Evolutionary conservation across 768 basidiomycete genomes (phyloP), one percentile per base, ranked within the genome.

Genomic region (Crepidotus variabilis): DNA sequence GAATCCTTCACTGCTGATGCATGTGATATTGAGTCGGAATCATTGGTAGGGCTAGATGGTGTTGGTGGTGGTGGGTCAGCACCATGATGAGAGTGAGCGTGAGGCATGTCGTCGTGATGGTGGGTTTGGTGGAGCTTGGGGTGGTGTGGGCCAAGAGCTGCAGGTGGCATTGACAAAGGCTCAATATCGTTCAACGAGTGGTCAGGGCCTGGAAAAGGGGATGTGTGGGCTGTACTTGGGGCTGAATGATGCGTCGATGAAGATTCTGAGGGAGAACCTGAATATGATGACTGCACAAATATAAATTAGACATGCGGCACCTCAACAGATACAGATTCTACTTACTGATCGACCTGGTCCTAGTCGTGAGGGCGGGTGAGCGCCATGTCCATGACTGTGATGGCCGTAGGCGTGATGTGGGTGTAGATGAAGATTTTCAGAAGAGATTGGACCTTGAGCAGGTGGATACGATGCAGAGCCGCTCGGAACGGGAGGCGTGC

Each of bases 311-410:
- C 28, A 28, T 28, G 28, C 28, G 28, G 8, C 8, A 28, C 28
- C 28, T 28, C 28, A n/a, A 28, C 28, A 28, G 8, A 28, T 28
- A 28, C 8, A 28, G 28, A 28, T 28, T 28, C 8, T 28, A 8
- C 28, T 28, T 28, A 28, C 28, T 28, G 28, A 28, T 28, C 28
- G 28, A 14, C 39, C 39, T 16, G 39, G 68, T 20, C 69, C 70
- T 54, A 75, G 62, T 45, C 68, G 68, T 16, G 74, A 76, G 13
- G 71, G 75, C 20, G 68, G 63, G 24, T 69, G 64, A 16, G 53
- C 55, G 8, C 4, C 28, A 28, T 28, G 28, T 3, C 28, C 8
- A 28, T 28, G 28, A 8, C 4, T 28, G 28, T 28, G 28, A 35
- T 63, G 60, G 11, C 58, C 54, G 51, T 61, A 54, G 10, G 61